A percentile compares a stretch with the other conserved stretches of the same genome.
phyloP scores from a whole-genome alignment of 805 yeast genomes.

The Ogataea minuta region DNA sequence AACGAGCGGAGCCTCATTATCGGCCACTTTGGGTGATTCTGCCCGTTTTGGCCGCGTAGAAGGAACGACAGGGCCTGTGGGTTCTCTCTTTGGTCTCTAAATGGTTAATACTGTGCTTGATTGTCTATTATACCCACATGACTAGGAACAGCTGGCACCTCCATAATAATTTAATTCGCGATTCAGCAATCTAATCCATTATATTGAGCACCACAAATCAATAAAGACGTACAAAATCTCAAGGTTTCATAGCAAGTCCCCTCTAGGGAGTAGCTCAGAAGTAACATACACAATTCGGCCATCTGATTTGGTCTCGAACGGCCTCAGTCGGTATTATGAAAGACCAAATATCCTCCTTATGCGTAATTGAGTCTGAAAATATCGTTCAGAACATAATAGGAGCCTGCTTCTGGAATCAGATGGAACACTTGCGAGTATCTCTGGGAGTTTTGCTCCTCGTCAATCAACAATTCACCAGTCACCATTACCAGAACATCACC shows the following conservation, averaged over 20 bases:
- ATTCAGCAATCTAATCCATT: constrained; percentile 9
- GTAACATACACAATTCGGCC: too few relatives aligned
- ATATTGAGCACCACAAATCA: constrained; percentile 2
- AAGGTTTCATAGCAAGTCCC: too few relatives aligned
- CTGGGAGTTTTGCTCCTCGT: constrained; percentile 93
- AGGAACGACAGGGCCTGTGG: constrained; percentile 2
- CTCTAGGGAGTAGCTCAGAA: too few relatives aligned
- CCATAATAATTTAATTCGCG: constrained; percentile 16
- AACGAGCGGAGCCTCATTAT: constrained; percentile 13
- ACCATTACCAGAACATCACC: constrained; percentile 96
- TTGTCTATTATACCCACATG: constrained; percentile 20
- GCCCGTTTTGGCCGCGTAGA: constrained; percentile 6
- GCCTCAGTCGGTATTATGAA: too few relatives aligned
- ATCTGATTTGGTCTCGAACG: too few relatives aligned
- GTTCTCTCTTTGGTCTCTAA: constrained; percentile 6
- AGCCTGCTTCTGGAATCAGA: constrained; percentile 85
- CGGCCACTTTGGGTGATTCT: neutral
- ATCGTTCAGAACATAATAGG: constrained; percentile 94
- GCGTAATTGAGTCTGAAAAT: constrained; percentile 92
- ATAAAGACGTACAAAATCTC: too few relatives aligned
- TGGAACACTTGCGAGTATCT: constrained; percentile 98
- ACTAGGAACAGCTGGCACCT: constrained; percentile 22
- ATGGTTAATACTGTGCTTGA: neutral
- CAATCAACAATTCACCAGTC: constrained; percentile 90
- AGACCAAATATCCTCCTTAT: constrained; percentile 26